Evolutionary conservation across 306 rosid genomes (phyloP).

Genomic region (Luffa acutangula): DNA sequence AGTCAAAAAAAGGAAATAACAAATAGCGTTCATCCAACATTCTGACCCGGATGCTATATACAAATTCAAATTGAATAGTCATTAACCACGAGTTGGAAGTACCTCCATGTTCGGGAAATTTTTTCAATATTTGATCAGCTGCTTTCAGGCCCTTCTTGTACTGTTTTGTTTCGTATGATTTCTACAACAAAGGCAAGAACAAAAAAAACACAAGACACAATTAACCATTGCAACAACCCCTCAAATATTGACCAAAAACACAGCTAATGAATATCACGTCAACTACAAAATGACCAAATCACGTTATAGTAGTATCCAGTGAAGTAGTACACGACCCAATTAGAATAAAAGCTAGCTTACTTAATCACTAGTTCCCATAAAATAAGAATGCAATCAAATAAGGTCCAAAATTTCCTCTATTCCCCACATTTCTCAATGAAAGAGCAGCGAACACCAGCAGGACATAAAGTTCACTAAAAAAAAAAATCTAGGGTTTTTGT

Average conservation of each 20-base stretch:
- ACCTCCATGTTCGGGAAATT: conserved; percentile 99
- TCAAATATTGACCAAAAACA: background rate
- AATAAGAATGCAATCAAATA: background rate
- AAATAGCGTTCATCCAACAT: background rate
- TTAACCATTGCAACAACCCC: background rate
- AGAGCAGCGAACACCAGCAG: background rate
- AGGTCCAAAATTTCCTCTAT: background rate
- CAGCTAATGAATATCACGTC: background rate
- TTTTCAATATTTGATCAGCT: conserved; percentile 88
- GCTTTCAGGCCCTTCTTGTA: conserved; percentile 96
- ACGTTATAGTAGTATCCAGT: background rate
- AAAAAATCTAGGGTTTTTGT: conserved; percentile 42
- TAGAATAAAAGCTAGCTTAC: background rate
- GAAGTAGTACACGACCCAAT: background rate
- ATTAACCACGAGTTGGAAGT: conserved; percentile 9
- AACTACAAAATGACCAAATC: background rate
- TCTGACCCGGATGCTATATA: background rate
- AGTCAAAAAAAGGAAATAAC: background rate
- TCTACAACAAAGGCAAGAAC: conserved; percentile 34
- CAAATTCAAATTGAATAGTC: background rate
- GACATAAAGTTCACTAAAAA: background rate
- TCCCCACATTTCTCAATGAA: background rate
- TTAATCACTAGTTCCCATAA: background rate
- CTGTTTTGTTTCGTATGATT: conserved; percentile 96
- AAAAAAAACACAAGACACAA: background rate